Evolutionary conservation across 164 flowering plant genomes (phyloP), one percentile per base, ranked within the genome.

Genomic region (Pachysandra terminalis): DNA sequence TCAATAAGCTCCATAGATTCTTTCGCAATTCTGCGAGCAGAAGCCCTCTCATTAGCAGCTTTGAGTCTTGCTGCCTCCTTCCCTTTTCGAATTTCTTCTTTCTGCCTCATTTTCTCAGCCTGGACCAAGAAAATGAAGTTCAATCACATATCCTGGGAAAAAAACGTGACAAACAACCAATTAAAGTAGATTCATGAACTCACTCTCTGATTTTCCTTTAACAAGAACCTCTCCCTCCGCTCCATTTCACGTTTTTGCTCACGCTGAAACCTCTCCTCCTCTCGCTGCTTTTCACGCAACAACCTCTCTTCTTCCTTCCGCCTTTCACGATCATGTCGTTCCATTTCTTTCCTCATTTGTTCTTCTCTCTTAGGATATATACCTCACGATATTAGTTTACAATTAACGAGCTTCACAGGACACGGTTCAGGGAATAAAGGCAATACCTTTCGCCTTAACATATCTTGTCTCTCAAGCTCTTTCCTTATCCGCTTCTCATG

Each of bases 171-270:
- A 41, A 21, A 17, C 45, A 41, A 45, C 17, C 25, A 17, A 40
- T 19, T 17, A 54, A 26, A 37, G 23, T 25, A 49, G 25, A 24
- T 49, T 51, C 7, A 35, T 26, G 41, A 25, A 77, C 90, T 80
- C 73, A 91, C 98, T 79, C 88, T 85, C 1, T 85, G 65, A 64
- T 78, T 81, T 79, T 93, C 91, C 70, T 88, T 93, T 79, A 81
- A 89, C 78, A 91, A 72, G 73, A 84, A 85, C 70, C 80, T 93
- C 82, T 93, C 98, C 66, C 88, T 82, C 32, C 96, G 73, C 78
- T 89, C 96, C 73, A 82, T 59, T 76, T 93, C 98, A 80, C 98
- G 98, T 74, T 79, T 88, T 75, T 88, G 96, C 74, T 93, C 98
- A 64, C 89, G 74, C 66, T 76, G 84, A 75, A 68, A 87, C 55